Base-by-base conservation (phyloP, 345 rosid genomes). In the Citrus medica region DNA sequence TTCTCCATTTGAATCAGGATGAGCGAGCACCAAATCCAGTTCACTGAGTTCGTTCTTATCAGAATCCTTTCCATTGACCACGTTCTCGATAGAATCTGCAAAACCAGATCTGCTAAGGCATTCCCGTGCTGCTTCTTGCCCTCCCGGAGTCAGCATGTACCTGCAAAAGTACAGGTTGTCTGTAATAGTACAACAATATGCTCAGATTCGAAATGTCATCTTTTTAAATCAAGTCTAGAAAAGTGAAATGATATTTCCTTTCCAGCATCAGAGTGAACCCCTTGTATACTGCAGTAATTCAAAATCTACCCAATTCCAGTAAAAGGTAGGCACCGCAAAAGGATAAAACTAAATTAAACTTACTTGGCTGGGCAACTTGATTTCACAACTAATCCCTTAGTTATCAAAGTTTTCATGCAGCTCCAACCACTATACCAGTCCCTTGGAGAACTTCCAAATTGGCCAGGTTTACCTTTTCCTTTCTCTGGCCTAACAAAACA, bases 381-480 rank as follows among this genome's bases (percentile, higher is more conserved):
- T 84, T 90, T 95, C 76, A 87, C 94, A 68, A 94, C 97, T 75
- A 93, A 85, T 85, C 99, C 98, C 81, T 90, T 95, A 4, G 84
- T 82, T 83, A 92, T 86, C 87, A 94, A 85, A 53, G 88, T 93
- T 72, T 83, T 82, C 99, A 95, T 95, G 87, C 97, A 94, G 84
- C 82, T 94, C 99, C 99, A 95, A 84, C 98, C 98, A 74, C 84
- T 90, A 78, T 94, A 94, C 97, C 97, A 92, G 78, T 91, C 97
- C 83, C 90, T 91, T 56, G 88, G 66, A 76, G 98, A 91, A 84
- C 81, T 87, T 79, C 95, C 95, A 82, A 92, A 87, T 65, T 92
- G 89, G 65, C 85, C 79, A 60, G 93, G 80, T 74, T 86, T 92
- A 56, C 94, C 97, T 84, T 88, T 90, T 69, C 93, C 95, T 81